Evolutionary conservation across 129 eudicot genomes (phyloP).

Genomic region (carrot (Daucus carota)): DNA sequence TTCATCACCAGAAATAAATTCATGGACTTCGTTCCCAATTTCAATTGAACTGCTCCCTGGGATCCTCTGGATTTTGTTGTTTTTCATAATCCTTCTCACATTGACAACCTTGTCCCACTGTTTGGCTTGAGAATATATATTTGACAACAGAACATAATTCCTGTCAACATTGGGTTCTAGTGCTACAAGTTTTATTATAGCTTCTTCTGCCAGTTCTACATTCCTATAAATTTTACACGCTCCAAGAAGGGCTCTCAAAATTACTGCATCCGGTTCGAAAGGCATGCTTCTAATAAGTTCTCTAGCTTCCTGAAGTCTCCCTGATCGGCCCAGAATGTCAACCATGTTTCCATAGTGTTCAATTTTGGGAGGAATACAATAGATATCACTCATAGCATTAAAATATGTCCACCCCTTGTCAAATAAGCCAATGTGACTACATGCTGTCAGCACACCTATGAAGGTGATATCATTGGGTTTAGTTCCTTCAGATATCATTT

Average conservation of each 20-base stretch:
- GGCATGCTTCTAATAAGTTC: slow-evolving; percentile 12
- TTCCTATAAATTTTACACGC: slow-evolving; percentile 13
- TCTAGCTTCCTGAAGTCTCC: slow-evolving; percentile 9
- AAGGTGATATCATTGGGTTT: slow-evolving; percentile 14
- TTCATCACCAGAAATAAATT: slow-evolving; percentile 10
- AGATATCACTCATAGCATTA: slow-evolving; percentile 2
- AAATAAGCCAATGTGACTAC: slow-evolving; percentile 13
- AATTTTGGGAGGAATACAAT: slow-evolving; percentile 4
- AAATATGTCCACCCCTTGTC: slow-evolving; percentile 6
- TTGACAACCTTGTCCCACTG: slow-evolving; percentile 13
- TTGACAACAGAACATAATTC: slow-evolving; percentile 9
- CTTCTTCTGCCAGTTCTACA: slow-evolving; percentile 10
- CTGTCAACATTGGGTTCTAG: slow-evolving; percentile 9
- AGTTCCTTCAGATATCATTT: slow-evolving; percentile 9
- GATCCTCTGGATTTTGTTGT: slow-evolving; percentile 3
- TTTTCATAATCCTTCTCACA: slow-evolving; percentile 13
- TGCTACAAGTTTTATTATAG: not conserved
- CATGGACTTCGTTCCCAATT: slow-evolving; percentile 3
- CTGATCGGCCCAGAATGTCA: slow-evolving; percentile 9
- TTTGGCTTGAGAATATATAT: slow-evolving; percentile 13
- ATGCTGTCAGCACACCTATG: slow-evolving; percentile 13
- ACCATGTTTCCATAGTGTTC: slow-evolving; percentile 13
- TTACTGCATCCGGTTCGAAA: slow-evolving; percentile 9
- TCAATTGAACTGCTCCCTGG: slow-evolving; percentile 15
- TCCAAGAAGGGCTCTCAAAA: slow-evolving; percentile 15